phyloP scores from a whole-genome alignment of 2,329 filamentous ascomycete genomes.

The Stagonosporopsis cucurbitacearum region DNA sequence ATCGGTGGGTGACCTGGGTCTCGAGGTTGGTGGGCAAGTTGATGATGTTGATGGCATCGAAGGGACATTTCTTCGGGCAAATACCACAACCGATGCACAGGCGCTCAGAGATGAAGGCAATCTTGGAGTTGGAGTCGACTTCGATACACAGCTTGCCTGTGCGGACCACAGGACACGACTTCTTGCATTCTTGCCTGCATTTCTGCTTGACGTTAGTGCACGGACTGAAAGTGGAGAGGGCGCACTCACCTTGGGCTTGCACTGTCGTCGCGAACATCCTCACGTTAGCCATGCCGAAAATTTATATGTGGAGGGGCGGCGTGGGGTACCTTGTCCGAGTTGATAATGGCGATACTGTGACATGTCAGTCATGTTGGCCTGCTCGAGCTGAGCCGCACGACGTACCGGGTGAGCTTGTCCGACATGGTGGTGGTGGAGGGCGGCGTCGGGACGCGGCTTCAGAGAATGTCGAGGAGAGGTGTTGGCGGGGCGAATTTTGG shows the following conservation, averaged over 20 bases:
- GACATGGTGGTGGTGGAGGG: slow-evolving; percentile 65
- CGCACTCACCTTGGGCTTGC: slow-evolving; percentile 78
- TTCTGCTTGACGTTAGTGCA: slow-evolving; percentile 65
- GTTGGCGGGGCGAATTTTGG: slow-evolving; percentile 30
- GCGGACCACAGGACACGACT: slow-evolving; percentile 95
- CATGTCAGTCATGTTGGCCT: slow-evolving; percentile 24
- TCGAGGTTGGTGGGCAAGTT: slow-evolving; percentile 99
- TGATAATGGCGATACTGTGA: slow-evolving; percentile 91
- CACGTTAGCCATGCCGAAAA: slow-evolving; percentile 41
- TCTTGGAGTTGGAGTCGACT: slow-evolving; percentile 84
- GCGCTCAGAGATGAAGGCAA: slow-evolving; percentile 96
- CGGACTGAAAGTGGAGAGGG: slow-evolving; percentile 27
- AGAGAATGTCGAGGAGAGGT: slow-evolving; percentile 17
- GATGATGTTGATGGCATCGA: slow-evolving; percentile 99
- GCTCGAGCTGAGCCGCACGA: not conserved
- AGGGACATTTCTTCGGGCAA: slow-evolving; percentile 98
- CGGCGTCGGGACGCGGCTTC: slow-evolving; percentile 17
- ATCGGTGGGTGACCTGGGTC: slow-evolving; percentile 96
- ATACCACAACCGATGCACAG: slow-evolving; percentile 99
- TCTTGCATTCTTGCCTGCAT: slow-evolving; percentile 99
- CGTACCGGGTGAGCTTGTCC: slow-evolving; percentile 93
- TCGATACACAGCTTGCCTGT: slow-evolving; percentile 98
- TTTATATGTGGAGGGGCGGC: slow-evolving; percentile 51
- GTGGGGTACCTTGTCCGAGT: slow-evolving; percentile 84
- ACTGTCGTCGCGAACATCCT: slow-evolving; percentile 63